Conservation (phyloP, 2,329 filamentous ascomycete species). For the Aspergillus awamori region DNA sequence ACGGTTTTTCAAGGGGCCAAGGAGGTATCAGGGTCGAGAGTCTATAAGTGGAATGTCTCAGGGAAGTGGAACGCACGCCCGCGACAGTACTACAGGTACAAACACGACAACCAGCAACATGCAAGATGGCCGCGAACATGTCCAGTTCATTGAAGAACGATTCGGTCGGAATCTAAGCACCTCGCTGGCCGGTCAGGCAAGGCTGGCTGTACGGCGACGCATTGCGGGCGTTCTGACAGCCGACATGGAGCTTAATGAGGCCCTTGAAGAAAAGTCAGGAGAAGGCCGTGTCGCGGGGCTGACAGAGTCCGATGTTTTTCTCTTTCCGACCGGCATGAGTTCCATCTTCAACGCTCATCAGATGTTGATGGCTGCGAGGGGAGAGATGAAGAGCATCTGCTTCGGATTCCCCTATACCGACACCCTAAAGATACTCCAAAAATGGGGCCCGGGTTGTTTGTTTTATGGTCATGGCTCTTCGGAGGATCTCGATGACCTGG, state of each 20-base stretch:
- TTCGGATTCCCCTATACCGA: conserved; percentile 99
- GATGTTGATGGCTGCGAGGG: conserved; percentile 66
- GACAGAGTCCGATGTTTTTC: conserved; percentile 82
- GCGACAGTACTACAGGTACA: conserved; percentile 35
- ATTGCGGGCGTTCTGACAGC: conserved; percentile 84
- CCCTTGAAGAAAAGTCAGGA: conserved; percentile 49
- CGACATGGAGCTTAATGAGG: conserved; percentile 67
- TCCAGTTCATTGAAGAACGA: conserved; percentile 85
- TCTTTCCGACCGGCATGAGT: conserved; percentile 91
- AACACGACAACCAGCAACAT: conserved; percentile 28
- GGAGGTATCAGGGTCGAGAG: conserved; percentile 71
- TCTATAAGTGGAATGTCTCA: conserved; percentile 51
- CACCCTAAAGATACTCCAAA: conserved; percentile 90
- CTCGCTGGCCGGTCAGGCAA: conserved; percentile 77
- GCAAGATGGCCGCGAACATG: conserved; percentile 65
- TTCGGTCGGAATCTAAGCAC: conserved; percentile 90
- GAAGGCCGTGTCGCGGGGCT: conserved; percentile 57
- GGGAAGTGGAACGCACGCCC: conserved; percentile 38
- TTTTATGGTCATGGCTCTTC: conserved; percentile 84
- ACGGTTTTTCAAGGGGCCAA: conserved; percentile 68
- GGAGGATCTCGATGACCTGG: conserved; percentile 80
- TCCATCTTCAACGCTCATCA: conserved; percentile 89
- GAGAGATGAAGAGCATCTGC: conserved; percentile 74
- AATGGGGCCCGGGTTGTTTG: conserved; percentile 84
- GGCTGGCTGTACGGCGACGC: conserved; percentile 78